phyloP scores from a whole-genome alignment of 1,139 yeast species.

The Pichia sp. region DNA sequence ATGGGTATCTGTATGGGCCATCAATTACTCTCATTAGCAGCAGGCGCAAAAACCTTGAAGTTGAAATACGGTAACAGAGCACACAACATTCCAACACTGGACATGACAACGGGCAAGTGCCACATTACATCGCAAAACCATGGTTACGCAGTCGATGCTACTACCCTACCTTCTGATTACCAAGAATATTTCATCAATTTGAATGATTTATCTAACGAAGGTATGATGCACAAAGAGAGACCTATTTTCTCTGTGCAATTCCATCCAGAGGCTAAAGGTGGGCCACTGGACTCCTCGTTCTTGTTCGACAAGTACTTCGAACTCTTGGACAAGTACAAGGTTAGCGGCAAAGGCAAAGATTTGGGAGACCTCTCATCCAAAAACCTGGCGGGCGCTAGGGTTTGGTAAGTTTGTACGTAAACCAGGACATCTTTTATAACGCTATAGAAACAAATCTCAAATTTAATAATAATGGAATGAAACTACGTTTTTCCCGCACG shows the following conservation, averaged over 20 bases:
- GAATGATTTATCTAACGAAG: slow-evolving; percentile 95
- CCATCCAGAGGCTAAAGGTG: slow-evolving; percentile 99
- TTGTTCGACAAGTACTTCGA: slow-evolving; percentile 86
- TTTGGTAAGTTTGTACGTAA: slow-evolving; percentile 31
- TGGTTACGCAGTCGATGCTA: slow-evolving; percentile 91
- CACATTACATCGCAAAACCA: slow-evolving; percentile 98
- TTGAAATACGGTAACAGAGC: slow-evolving; percentile 98
- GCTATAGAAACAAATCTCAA: not conserved
- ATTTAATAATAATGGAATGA: not conserved
- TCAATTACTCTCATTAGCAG: slow-evolving; percentile 89
- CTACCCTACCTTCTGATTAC: slow-evolving; percentile 73
- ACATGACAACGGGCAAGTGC: slow-evolving; percentile 83
- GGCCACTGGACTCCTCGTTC: slow-evolving; percentile 88
- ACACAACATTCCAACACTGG: slow-evolving; percentile 94
- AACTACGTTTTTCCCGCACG: not conserved
- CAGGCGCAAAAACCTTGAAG: slow-evolving; percentile 89
- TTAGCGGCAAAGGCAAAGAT: slow-evolving; percentile 33
- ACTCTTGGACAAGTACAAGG: slow-evolving; percentile 59
- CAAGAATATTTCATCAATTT: slow-evolving; percentile 83
- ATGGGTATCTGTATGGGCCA: slow-evolving; percentile 98
- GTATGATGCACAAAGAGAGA: slow-evolving; percentile 80
- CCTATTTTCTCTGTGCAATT: slow-evolving; percentile 96
- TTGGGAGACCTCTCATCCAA: slow-evolving; percentile 65
- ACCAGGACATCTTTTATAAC: not conserved
- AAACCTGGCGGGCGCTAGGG: slow-evolving; percentile 83